These are phyloP conservation scores for Aureobasidium sp. DNA, from an alignment of 2,329 filamentous ascomycete species.

Conservation along the genomic window DNA sequence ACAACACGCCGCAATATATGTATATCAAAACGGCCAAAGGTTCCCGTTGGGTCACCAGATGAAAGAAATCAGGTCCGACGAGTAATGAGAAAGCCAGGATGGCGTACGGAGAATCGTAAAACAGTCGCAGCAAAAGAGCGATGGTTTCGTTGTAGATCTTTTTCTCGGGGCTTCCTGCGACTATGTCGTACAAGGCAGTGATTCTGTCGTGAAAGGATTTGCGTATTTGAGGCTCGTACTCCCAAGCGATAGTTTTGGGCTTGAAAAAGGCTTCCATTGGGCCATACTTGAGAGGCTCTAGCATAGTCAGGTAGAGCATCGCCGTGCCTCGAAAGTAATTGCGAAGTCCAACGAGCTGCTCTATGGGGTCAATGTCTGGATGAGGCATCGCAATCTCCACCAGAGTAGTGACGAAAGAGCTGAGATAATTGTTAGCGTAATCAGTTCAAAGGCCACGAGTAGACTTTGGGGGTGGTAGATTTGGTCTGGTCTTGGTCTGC, in stretches of 20 bases:
- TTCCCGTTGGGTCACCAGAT: not conserved
- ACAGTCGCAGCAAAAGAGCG: not conserved
- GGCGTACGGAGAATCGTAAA: not conserved
- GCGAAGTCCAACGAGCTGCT: not conserved
- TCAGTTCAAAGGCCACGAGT: not conserved
- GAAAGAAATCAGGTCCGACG: conserved; percentile 6
- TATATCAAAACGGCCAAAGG: conserved; percentile 1
- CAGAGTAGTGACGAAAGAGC: not conserved
- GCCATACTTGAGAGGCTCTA: not conserved
- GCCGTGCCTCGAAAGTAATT: conserved; percentile 4
- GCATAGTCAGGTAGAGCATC: not conserved
- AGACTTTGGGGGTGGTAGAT: not conserved
- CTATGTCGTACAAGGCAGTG: not conserved
- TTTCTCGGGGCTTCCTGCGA: not conserved
- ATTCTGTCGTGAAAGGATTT: not conserved
- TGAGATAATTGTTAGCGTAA: not conserved
- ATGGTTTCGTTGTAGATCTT: conserved; percentile 6
- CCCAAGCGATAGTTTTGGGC: not conserved
- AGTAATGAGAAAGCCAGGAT: not conserved
- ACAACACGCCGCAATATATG: not conserved
- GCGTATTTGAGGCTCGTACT: not conserved
- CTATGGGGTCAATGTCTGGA: not conserved
- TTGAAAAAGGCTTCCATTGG: not conserved
- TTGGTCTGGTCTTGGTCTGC: not conserved
- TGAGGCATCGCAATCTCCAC: conserved; percentile 1